phyloP scores from a whole-genome alignment of 202 grass and related monocot species.

The Hordeum pubiflorum region DNA sequence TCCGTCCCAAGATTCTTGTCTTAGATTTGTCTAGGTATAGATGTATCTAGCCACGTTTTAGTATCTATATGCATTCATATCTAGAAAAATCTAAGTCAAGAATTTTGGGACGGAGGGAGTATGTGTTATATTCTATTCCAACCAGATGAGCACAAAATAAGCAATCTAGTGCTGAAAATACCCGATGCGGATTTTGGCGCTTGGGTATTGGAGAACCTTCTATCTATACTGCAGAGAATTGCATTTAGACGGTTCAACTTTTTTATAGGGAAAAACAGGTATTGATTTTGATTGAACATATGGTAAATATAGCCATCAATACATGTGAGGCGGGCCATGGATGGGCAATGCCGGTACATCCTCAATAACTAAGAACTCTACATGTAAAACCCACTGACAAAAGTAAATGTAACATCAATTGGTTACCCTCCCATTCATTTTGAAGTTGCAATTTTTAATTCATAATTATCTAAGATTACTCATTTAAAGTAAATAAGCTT shows the following conservation, averaged over 20 bases:
- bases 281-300: neutral
- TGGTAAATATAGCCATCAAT: neutral
- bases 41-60: too few species aligned
- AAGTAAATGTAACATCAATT: neutral
- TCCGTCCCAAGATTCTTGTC: too few species aligned
- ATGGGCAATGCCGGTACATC: neutral
- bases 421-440: neutral
- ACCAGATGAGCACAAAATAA: neutral
- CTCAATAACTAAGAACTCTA: neutral
- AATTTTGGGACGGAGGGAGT: too few species aligned
- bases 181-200: neutral
- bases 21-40: too few species aligned
- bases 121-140: neutral
- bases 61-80: too few species aligned
- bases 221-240: neutral
- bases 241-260: neutral
- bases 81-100: too few species aligned
- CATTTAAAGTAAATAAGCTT: too few species aligned
- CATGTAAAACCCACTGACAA: neutral
- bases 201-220: neutral
- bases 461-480: too few species aligned
- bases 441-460: too few species aligned
- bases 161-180: neutral
- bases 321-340: neutral
- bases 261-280: neutral